Evolutionary conservation across 2,329 filamentous ascomycete species (phyloP), one percentile per base, ranked within the genome.

Genomic region (Lachnellula suecica): DNA sequence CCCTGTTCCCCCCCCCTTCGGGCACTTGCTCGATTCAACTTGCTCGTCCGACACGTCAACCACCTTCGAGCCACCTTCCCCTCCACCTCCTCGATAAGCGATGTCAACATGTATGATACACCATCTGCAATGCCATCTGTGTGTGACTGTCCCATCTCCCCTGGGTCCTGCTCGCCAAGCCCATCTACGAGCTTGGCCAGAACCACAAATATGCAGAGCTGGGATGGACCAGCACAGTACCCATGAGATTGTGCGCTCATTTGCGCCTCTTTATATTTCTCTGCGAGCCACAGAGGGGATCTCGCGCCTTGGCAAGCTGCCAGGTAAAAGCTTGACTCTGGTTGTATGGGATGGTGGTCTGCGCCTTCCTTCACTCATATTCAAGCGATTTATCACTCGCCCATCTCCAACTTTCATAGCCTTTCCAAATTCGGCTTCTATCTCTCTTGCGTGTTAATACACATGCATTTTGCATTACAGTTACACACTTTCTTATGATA

Each of bases 251-350:
- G 29, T 53, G 54, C 47, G 48, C 31, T 27, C 19, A 24, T 52
- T 58, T 56, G 53, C 53, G 45, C 48, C 38, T 47, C 43, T 51
- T 54, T 43, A 15, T 54, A 40, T 44, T 37, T 41, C 24, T 34
- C 43, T 49, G 22, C 23, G 9, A 40, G 37, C 35, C 35, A 20
- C 44, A 46, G 17, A 37, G 10, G 22, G 50, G 23, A 22, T n/a
- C 27, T 46, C 25, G 43, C 29, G 24, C 44, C 40, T 48, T 48
- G 44, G 51, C 47, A 34, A 25, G 17, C 23, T 47, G 22, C 25
- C 19, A 41, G 6, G 43, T 38, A 37, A 40, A 29, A 49, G 51
- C 44, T 49, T 41, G 45, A 41, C 46, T 42, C 22, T 17, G 15
- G 17, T 17, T 35, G n/a, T n/a, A n/a, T n/a, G 15, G 17, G 13